Base-by-base conservation (phyloP, 805 yeast species). In the Pichia californica region DNA sequence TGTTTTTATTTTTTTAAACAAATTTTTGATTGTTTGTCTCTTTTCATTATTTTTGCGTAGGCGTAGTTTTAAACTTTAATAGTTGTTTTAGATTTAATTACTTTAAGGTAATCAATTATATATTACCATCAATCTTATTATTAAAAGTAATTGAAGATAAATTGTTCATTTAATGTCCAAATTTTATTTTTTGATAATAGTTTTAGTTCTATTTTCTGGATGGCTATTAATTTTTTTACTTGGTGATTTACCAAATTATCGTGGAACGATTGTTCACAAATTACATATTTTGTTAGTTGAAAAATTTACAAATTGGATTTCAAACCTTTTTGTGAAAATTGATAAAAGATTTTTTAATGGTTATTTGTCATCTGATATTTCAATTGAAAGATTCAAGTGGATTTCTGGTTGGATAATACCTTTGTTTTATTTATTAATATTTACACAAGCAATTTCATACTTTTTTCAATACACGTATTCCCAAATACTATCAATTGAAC, bases 361-460 rank as follows among this genome's bases (percentile, higher is more conserved):
- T 1, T 45, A 28, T 8, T 21, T 61, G 7, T 38, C 46, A 9
- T 49, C 32, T 14, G 52, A 29, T 10, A 36, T 4, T 38, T 59
- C 21, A 19, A 41, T 14, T 31, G 31, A 21, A 13, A 43, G 10
- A 33, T 15, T 40, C 2, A 10, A 30, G 14, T 48, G 53, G 50
- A 39, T 56, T 18, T 42, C 56, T n/a, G 67, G 70, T 13, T 73
- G 77, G 75, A 15, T 61, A 19, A 69, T 73, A 18, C 80, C 81
- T 0, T 20, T 52, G 5, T 63, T 70, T 38, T 73, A 76, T 48
- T 30, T 67, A 3, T 40, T 46, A 4, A 57, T 73, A 2, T 55
- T 75, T 27, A 51, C 67, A 3, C 49, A 49, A 27, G 54, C 64
- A 26, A 14, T 62, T 5, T 28, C 31, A 5, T 47, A 52, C 7